These are phyloP conservation scores for Globisporangium rhizosaccharum DNA, from an alignment of 352 stramenopile species.

Conservation along the genomic window DNA sequence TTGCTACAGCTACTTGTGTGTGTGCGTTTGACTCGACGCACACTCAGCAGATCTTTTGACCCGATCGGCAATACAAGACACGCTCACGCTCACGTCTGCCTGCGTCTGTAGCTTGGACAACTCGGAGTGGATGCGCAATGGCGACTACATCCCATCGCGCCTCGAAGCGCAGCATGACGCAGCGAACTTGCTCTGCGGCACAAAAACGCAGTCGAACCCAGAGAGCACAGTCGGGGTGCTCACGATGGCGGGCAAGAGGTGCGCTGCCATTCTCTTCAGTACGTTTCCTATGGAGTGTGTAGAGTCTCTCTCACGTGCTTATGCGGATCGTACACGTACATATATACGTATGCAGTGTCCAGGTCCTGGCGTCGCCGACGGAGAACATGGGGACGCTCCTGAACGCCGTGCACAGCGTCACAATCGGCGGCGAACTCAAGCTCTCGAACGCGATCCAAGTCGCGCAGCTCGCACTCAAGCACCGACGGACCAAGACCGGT, in stretches of 20 bases:
- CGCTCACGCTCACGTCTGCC: not conserved
- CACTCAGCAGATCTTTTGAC: not conserved
- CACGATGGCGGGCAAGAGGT: constrained; percentile 91
- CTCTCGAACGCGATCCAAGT: constrained; percentile 96
- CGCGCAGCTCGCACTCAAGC: constrained; percentile 96
- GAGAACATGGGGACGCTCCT: constrained; percentile 98
- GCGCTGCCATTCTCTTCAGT: not conserved
- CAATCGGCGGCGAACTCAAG: constrained; percentile 88
- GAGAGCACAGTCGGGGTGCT: constrained; percentile 98
- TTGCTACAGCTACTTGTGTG: not conserved
- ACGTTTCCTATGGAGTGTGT: not conserved
- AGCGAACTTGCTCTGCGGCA: constrained; percentile 95
- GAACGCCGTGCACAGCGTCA: constrained; percentile 89
- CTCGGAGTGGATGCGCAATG: constrained; percentile 98
- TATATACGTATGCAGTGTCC: constrained; percentile 46
- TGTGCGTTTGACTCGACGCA: not conserved
- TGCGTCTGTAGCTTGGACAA: constrained; percentile 86
- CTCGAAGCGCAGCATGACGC: constrained; percentile 98
- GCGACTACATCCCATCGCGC: constrained; percentile 98
- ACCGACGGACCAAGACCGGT: constrained; percentile 98
- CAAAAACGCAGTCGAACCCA: constrained; percentile 97
- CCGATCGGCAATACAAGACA: no score
- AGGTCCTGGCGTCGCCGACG: constrained; percentile 95
- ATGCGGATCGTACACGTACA: not conserved
- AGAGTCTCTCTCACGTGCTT: not conserved